Evolutionary conservation across 2,329 filamentous ascomycete species (phyloP), one percentile per base, ranked within the genome.

Genomic region (Dactylellina leptospora): DNA sequence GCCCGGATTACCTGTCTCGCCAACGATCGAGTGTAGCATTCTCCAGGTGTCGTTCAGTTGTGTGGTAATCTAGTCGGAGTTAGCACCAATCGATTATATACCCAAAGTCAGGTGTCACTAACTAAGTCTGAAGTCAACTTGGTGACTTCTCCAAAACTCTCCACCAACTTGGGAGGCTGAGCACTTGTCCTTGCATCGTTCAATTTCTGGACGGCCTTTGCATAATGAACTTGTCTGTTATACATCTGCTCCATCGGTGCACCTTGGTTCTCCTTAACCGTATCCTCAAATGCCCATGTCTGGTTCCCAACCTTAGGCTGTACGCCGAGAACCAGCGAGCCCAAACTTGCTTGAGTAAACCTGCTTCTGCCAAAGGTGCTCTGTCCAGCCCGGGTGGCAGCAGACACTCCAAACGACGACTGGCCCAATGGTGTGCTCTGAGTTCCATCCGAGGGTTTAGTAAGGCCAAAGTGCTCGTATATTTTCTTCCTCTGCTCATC

Each of bases 381-480:
- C 55, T 18, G 53, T 36, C 61, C 73, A n/a, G 54, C 51, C 27
- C 33, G 74, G 53, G 59, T 68, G 36, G 22, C 75, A 18, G 64
- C 73, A 11, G 76, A 76, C 16, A 71, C 54, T 11, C 76, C 76
- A 50, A 77, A 77, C 16, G 74, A 74, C 11, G 75, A 76, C 25
- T 74, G 71, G 1, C 76, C 76, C 38, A 77, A 76, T 5, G 68
- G 68, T 18, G 68, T 44, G 71, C 58, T 50, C 63, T 74, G 36
- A 62, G 53, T 16, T 50, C 64, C 69, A 56, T 50, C 74, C 28
- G 50, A 75, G 50, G 38, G 70, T 30, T 68, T 79, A 5, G 82
- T 84, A 13, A 99, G 89, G 11, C 95, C 95, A 79, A 99, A 97
- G 80, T 99, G 95, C 77, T 96, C 88, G 80, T 97, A 97, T 74